These are phyloP conservation scores for Bertia moriformis DNA, from an alignment of 2,329 filamentous ascomycete species.

Conservation along the genomic window DNA sequence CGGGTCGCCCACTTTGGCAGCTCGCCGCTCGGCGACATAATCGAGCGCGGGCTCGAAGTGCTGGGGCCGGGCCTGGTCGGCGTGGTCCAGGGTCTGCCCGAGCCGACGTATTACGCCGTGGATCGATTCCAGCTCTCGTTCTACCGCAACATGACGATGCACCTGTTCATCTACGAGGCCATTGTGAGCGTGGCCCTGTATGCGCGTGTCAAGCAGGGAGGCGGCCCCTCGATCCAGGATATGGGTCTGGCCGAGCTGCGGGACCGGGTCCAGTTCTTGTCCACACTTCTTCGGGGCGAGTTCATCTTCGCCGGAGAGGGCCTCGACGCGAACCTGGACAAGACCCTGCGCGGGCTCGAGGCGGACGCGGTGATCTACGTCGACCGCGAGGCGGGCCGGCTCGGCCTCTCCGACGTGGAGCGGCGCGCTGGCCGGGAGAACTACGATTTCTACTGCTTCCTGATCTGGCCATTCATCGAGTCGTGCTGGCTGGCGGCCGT, in stretches of 20 bases:
- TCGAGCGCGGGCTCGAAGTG: constrained; percentile 81
- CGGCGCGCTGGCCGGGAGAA: constrained; percentile 73
- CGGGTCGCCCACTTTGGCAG: constrained; percentile 86
- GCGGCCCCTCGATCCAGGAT: constrained; percentile 66
- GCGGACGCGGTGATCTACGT: constrained; percentile 63
- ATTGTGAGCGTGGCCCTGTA: constrained; percentile 85
- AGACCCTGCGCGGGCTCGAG: constrained; percentile 65
- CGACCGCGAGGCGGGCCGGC: constrained; percentile 41
- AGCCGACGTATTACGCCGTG: constrained; percentile 87
- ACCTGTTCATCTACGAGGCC: constrained; percentile 88
- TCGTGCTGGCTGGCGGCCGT: constrained; percentile 84
- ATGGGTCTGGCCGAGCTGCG: constrained; percentile 62
- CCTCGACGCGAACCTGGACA: constrained; percentile 63
- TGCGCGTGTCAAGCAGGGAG: constrained; percentile 75
- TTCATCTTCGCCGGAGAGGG: constrained; percentile 93
- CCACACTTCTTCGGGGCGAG: constrained; percentile 83
- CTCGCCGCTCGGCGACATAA: constrained; percentile 63
- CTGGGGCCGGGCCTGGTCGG: constrained; percentile 81
- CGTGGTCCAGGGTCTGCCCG: constrained; percentile 61
- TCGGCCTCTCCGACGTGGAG: constrained; percentile 67
- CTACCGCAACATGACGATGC: constrained; percentile 98
- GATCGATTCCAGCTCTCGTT: constrained; percentile 95
- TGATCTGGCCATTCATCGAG: constrained; percentile 97
- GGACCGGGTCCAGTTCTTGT: constrained; percentile 76
- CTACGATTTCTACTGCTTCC: constrained; percentile 96